Conservation (phyloP, 2,329 filamentous ascomycete species). For the Rachicladosporium sp. region DNA sequence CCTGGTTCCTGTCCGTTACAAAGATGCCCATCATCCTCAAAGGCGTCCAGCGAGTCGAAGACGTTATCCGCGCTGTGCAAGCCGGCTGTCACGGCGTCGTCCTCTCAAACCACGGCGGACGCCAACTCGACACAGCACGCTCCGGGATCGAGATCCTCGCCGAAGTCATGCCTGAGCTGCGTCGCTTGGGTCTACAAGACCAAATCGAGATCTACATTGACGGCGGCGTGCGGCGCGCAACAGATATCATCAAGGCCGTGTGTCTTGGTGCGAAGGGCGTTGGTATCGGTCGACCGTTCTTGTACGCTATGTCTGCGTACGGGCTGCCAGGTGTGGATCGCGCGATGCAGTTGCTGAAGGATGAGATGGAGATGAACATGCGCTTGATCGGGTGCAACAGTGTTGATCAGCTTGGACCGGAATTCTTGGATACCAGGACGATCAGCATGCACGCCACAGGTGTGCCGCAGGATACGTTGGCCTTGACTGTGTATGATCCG, state of each 20-base stretch:
- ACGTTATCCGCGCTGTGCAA: conserved; percentile 63
- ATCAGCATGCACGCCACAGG: conserved; percentile 47
- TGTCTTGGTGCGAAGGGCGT: conserved; percentile 87
- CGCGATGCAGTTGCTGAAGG: conserved; percentile 61
- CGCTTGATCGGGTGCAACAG: conserved; percentile 69
- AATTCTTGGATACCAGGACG: conserved; percentile 65
- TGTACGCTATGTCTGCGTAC: conserved; percentile 93
- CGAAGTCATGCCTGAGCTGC: conserved; percentile 81
- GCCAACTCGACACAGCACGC: conserved; percentile 83
- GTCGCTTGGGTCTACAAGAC: conserved; percentile 58
- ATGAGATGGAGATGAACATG: conserved; percentile 99
- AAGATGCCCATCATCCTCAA: conserved; percentile 93
- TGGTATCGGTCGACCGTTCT: conserved; percentile 85
- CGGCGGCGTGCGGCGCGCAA: conserved; percentile 77
- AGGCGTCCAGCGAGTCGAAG: conserved; percentile 90
- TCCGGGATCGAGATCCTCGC: conserved; percentile 83
- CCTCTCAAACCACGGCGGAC: conserved; percentile 87
- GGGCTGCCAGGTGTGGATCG: conserved; percentile 76
- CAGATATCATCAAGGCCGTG: conserved; percentile 89
- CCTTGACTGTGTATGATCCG: conserved; percentile 43
- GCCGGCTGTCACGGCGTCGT: conserved; percentile 79
- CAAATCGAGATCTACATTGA: conserved; percentile 74
- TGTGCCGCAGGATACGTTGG: conserved; percentile 51
- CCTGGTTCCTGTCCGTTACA: conserved; percentile 85
- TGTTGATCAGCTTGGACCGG: conserved; percentile 66